Evolutionary conservation across 768 basidiomycete species (phyloP), one percentile per base, ranked within the genome.

Genomic region (Paxillus ammoniavirescens): DNA sequence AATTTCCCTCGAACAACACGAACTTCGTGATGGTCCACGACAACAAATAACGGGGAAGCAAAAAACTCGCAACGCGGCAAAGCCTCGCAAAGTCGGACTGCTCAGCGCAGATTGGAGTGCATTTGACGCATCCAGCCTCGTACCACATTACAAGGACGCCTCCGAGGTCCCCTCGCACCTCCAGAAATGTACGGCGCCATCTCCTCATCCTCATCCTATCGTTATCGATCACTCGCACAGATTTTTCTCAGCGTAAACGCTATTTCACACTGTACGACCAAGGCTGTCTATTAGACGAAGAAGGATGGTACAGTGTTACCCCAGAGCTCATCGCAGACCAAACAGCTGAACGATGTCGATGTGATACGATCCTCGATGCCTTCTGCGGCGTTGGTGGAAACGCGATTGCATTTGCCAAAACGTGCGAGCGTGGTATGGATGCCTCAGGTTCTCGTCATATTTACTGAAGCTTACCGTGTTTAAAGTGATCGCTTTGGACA

Each of bases 341-440:
- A 67, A 98, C 98, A 42, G 96, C 97, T 0, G 89, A 96, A 60
- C 77, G 95, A 21, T 97, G 96, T 75, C 82, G 89, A 8, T 92
- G 88, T 58, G 83, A 83, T 56, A 87, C 86, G 4, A 77, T 97
- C 55, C 77, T 96, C 35, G 97, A 98, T 65, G 92, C 94, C 0
- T 99, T 98, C 68, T 98, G 95, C 64, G 97, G 97, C 1, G 95
- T 98, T 0, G 97, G 97, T 26, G 97, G 96, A 14, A 99, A 99
- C 64, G 84, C 96, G 1, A 98, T 99, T 53, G 93, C 94, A 4
- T 98, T 99, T 70, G 97, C 97, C 2, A 83, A 88, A 67, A 97
- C 94, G 2, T 99, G 97, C 73, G 90, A 96, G 67, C 74, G 90
- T 70, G 96, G 96, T 97, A 63, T 54, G 86, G 69, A 1, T 10